These are phyloP conservation scores for Epichloe aotearoae DNA, from an alignment of 2,329 filamentous ascomycete species.

Conservation along the genomic window DNA sequence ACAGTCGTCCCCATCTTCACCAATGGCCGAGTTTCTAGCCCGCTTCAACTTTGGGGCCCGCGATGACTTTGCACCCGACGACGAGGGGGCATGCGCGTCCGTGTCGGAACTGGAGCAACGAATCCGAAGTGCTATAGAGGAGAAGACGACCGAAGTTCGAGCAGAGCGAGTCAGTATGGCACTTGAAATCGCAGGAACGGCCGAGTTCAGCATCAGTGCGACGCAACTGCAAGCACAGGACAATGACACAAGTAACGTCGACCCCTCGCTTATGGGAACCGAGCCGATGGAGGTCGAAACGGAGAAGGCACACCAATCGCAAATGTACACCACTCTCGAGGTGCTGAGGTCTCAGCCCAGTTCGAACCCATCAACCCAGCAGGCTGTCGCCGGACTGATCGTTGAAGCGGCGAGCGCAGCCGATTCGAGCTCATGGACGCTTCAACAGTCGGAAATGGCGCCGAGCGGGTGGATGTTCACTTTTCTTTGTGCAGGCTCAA, in stretches of 20 bases:
- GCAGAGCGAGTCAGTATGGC: conserved; percentile 35
- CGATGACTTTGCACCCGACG: conserved; percentile 10
- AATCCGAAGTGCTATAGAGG: conserved; percentile 27
- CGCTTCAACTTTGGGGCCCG: conserved; percentile 20
- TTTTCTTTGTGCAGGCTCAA: conserved; percentile 40
- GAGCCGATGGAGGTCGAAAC: conserved; percentile 8
- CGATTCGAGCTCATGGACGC: conserved; percentile 36
- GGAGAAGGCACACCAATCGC: conserved; percentile 15
- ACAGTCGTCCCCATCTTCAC: not conserved
- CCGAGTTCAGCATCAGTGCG: conserved; percentile 28
- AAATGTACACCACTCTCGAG: conserved; percentile 31
- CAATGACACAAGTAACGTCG: conserved; percentile 17
- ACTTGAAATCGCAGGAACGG: conserved; percentile 32
- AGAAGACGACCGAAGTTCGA: conserved; percentile 32
- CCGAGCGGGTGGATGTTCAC: conserved; percentile 39
- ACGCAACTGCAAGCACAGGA: conserved; percentile 24
- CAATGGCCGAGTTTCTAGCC: conserved; percentile 26
- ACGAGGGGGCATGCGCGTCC: conserved; percentile 17
- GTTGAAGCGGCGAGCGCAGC: conserved; percentile 26
- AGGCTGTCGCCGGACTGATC: conserved; percentile 35
- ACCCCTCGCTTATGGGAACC: conserved; percentile 21
- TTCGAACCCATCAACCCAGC: conserved; percentile 35
- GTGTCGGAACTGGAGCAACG: conserved; percentile 32
- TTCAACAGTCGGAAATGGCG: conserved; percentile 29
- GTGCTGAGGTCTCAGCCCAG: conserved; percentile 34